Percentiles rank a stretch among this genome's conserved stretches.
Evolutionary conservation across 2,329 filamentous ascomycete species (phyloP).

Genomic region (Colletotrichum sp.): DNA sequence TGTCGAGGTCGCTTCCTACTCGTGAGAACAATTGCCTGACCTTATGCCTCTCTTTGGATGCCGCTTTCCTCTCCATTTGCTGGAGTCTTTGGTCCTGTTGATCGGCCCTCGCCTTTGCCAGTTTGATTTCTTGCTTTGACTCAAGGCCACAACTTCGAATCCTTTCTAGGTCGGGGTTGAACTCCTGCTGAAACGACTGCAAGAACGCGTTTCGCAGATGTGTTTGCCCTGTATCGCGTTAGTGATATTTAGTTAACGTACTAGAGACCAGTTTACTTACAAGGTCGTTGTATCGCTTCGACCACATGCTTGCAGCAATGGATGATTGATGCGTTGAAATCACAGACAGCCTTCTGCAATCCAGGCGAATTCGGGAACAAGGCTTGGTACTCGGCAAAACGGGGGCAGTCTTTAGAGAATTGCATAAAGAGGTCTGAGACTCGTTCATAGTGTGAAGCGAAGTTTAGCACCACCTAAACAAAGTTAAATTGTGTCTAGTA

Average conservation of each 20-base stretch:
- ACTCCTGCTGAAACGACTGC: not conserved
- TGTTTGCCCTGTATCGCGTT: not conserved
- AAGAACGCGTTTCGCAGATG: not conserved
- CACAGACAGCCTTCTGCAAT: not conserved
- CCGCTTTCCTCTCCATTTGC: not conserved
- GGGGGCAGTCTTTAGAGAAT: not conserved
- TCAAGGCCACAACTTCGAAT: not conserved
- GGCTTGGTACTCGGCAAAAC: not conserved
- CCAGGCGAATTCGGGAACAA: not conserved
- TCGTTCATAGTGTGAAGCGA: not conserved
- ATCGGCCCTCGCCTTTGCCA: not conserved
- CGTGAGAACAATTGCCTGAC: not conserved
- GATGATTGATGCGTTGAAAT: not conserved
- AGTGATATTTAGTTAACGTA: not conserved
- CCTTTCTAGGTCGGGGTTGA: not conserved
- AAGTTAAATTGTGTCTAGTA: not conserved
- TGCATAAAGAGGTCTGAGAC: not conserved
- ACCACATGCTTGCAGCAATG: not conserved
- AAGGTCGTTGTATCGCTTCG: not conserved
- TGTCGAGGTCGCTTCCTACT: not conserved
- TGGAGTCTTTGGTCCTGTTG: not conserved
- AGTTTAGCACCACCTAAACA: not conserved
- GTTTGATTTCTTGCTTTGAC: not conserved
- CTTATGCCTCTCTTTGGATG: not conserved
- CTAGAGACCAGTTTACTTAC: not conserved